These are phyloP conservation scores for Sanghuangporus weigelae DNA, from an alignment of 1,284 basidiomycete genomes.

Conservation along the genomic window DNA sequence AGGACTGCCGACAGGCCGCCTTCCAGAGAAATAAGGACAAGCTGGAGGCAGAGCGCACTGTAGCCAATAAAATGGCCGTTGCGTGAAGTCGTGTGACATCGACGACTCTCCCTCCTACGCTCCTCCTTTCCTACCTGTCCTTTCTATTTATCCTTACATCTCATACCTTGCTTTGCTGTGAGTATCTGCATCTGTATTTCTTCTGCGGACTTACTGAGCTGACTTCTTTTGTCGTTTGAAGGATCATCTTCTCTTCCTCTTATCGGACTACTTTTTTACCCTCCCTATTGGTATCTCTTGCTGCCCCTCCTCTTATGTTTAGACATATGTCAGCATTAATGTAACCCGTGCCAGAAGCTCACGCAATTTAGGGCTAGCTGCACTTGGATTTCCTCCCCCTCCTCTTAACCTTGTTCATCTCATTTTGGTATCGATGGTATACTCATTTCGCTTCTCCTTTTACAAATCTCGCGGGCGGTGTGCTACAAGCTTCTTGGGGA, in stretches of 20 bases:
- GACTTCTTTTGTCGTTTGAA: background rate
- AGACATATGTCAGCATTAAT: conserved; percentile 1
- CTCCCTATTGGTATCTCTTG: background rate
- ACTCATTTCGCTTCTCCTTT: background rate
- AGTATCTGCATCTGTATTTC: background rate
- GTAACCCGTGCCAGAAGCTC: background rate
- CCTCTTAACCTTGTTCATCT: background rate
- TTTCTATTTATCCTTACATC: conserved; percentile 14
- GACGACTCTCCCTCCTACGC: conserved; percentile 5
- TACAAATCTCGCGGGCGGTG: too few relatives aligned
- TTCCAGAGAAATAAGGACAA: conserved; percentile 83
- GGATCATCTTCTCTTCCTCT: too few relatives aligned
- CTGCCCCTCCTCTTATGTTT: background rate
- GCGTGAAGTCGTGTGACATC: conserved; percentile 39
- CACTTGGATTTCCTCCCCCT: background rate
- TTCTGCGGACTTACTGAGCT: background rate
- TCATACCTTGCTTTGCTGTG: conserved; percentile 3
- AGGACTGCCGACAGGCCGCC: conserved; percentile 77
- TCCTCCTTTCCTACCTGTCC: conserved; percentile 8
- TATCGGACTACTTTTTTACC: background rate
- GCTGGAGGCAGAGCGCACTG: conserved; percentile 82
- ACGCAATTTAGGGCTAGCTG: background rate
- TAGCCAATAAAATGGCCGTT: conserved; percentile 76
- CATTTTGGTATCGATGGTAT: background rate
- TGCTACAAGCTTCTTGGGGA: too few relatives aligned